Evolutionary conservation across 2,329 filamentous ascomycete species (phyloP), one percentile per base, ranked within the genome.

Genomic region (Dactylellina drechsleri): DNA sequence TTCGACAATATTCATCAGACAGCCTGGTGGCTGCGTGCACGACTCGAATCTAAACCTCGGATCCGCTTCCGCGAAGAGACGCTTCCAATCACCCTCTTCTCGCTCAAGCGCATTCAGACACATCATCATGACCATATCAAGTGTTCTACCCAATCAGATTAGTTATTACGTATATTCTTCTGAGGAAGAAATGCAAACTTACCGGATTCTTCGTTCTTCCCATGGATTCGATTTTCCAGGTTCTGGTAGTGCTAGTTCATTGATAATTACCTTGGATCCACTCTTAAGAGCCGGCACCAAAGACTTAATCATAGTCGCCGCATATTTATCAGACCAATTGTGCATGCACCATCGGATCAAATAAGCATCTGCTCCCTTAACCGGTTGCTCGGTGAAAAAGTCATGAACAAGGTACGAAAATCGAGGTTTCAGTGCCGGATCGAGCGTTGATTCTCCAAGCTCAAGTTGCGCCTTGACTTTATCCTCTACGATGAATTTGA

Each of bases 321-420:
- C 83, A 65, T 87, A 85, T 1, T 83, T 83, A 13, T 87, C 87
- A 0, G 86, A 85, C 82, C 87, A 87, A 81, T 89, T 88, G 79
- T 90, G 87, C 6, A 90, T 80, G 76, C 89, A 88, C 83, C 85
- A 85, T 56, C 86, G 85, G 80, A 88, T 85, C 77, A 86, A 83
- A 81, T 88, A 89, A 16, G 88, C 84, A 77, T 88, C 87, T 0
- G 86, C 88, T 2, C 79, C 83, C 56, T 84, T 81, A 13, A 86
- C 82, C 0, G 84, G 83, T 79, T 90, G 87, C 59, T 85, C 83
- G 4, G 82, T 82, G 79, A 89, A 88, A 79, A 90, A 88, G 77
- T 88, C 85, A 78, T 90, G 87, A 2, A 82, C 81, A 75, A 83
- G 81, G 72, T 83, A 75, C 13, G 83, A 5, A 77, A 78, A 47